A percentile compares a stretch with the other conserved stretches of the same genome.
phyloP scores from a whole-genome alignment of 768 basidiomycete genomes.

The Xerocomus potaroensis region DNA sequence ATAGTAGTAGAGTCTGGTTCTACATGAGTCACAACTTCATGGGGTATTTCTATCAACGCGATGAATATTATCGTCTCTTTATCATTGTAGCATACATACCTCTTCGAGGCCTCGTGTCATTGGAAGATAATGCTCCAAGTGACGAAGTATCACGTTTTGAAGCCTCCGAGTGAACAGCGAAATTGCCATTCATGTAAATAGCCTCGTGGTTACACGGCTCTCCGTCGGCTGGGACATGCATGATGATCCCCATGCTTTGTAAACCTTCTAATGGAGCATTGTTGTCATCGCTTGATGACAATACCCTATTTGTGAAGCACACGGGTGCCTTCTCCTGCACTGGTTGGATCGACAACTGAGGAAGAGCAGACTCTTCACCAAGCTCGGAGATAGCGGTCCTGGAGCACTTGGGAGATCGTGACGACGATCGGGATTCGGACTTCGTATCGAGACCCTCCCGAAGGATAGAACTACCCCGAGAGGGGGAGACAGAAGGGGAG shows the following conservation, averaged over 20 bases:
- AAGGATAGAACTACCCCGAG: conserved; percentile 28
- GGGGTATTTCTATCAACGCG: conserved; percentile 11
- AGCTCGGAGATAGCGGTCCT: conserved; percentile 27
- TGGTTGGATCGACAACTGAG: conserved; percentile 16
- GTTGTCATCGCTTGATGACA: conserved; percentile 7
- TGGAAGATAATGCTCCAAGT: conserved; percentile 8
- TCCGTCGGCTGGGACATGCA: conserved; percentile 10
- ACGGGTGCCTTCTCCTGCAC: conserved; percentile 37
- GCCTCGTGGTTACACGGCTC: conserved; percentile 23
- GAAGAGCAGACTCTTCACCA: conserved; percentile 18
- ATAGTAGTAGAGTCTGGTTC: conserved; percentile 5
- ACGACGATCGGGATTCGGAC: conserved; percentile 42
- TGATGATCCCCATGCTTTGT: conserved; percentile 15
- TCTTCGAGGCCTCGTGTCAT: conserved; percentile 4
- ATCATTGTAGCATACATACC: conserved; percentile 13
- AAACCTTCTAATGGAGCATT: conserved; percentile 18
- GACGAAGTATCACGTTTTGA: conserved; percentile 12
- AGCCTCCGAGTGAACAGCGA: conserved; percentile 10
- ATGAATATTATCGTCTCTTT: conserved; percentile 8
- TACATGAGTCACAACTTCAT: conserved; percentile 10
- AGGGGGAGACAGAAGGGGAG: conserved; percentile 18
- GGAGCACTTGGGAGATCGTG: conserved; percentile 45
- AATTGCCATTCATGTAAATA: conserved; percentile 18
- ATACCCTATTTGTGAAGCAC: conserved; percentile 9
- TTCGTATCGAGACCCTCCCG: conserved; percentile 32